These are phyloP conservation scores for Sextonia rubra DNA, from an alignment of 164 flowering plant species.

Conservation along the genomic window DNA sequence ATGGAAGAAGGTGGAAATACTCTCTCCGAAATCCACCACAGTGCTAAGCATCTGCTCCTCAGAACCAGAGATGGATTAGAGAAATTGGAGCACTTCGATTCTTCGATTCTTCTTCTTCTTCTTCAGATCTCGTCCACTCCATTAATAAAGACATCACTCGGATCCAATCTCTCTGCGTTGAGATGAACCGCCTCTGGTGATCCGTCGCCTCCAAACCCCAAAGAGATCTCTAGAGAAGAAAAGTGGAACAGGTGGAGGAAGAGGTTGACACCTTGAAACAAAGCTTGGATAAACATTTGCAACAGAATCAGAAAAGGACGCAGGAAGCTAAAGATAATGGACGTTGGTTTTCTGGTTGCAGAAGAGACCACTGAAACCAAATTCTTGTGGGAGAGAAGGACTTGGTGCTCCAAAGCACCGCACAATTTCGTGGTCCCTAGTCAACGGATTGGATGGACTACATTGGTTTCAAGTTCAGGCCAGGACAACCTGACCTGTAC, in stretches of 20 bases:
- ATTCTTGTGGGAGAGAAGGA: no score
- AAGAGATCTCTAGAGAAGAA: conserved; percentile 97
- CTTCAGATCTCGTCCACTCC: conserved; percentile 57
- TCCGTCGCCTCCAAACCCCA: conserved; percentile 75
- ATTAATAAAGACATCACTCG: conserved; percentile 59
- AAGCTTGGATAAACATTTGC: conserved; percentile 65
- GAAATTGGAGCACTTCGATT: conserved; percentile 70
- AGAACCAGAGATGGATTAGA: conserved; percentile 58
- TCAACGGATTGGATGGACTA: no score
- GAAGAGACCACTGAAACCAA: no score
- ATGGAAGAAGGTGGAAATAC: conserved; percentile 52
- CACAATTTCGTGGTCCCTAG: no score
- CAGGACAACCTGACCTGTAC: no score
- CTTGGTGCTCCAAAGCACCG: no score
- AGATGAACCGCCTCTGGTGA: conserved; percentile 91
- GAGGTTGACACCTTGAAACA: conserved; percentile 83
- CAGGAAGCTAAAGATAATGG: conserved; percentile 82
- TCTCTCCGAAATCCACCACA: conserved; percentile 71
- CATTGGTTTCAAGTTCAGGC: no score
- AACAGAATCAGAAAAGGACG: conserved; percentile 55
- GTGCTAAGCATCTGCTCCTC: conserved; percentile 38
- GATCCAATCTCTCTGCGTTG: conserved; percentile 71
- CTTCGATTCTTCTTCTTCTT: conserved; percentile 26
- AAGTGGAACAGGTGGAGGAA: conserved; percentile 86
- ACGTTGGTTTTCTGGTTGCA: no score